phyloP scores from a whole-genome alignment of 2,329 filamentous ascomycete species.

The Fusarium pseudonygamai region DNA sequence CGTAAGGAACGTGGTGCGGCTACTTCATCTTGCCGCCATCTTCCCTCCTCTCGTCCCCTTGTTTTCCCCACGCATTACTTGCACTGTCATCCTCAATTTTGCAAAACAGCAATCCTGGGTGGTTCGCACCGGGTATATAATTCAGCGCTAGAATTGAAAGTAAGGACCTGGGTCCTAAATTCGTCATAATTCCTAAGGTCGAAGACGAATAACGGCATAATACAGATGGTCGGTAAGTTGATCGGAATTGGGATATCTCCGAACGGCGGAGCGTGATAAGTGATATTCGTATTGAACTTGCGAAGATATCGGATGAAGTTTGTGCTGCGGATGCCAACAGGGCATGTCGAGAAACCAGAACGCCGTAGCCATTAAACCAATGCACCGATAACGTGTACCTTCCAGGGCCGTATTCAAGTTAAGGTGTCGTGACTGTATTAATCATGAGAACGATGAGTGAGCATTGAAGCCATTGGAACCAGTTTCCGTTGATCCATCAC shows the following conservation, averaged over 20 bases:
- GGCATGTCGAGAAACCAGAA: constrained; percentile 43
- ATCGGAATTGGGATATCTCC: constrained; percentile 1
- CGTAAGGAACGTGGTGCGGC: constrained; percentile 27
- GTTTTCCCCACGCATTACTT: constrained; percentile 15
- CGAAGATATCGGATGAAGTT: constrained; percentile 17
- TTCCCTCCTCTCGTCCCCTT: neutral
- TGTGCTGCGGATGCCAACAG: constrained; percentile 28
- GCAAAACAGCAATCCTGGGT: constrained; percentile 29
- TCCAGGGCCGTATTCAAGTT: constrained; percentile 42
- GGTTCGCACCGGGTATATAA: constrained; percentile 43
- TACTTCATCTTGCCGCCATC: constrained; percentile 1
- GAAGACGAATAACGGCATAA: constrained; percentile 1
- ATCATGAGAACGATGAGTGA: constrained; percentile 43
- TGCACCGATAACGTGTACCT: constrained; percentile 42
- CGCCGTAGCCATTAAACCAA: constrained; percentile 48
- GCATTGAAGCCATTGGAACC: constrained; percentile 56
- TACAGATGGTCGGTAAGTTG: neutral
- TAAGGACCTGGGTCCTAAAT: constrained; percentile 18
- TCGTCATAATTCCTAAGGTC: constrained; percentile 26
- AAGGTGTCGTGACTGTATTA: constrained; percentile 37
- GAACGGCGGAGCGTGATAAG: neutral
- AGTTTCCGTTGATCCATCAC: constrained; percentile 77
- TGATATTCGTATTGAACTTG: constrained; percentile 10
- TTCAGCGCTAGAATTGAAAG: constrained; percentile 39
- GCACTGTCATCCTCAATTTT: constrained; percentile 26